phyloP scores from a whole-genome alignment of 2,329 filamentous ascomycete genomes.

The Periconia sp. region DNA sequence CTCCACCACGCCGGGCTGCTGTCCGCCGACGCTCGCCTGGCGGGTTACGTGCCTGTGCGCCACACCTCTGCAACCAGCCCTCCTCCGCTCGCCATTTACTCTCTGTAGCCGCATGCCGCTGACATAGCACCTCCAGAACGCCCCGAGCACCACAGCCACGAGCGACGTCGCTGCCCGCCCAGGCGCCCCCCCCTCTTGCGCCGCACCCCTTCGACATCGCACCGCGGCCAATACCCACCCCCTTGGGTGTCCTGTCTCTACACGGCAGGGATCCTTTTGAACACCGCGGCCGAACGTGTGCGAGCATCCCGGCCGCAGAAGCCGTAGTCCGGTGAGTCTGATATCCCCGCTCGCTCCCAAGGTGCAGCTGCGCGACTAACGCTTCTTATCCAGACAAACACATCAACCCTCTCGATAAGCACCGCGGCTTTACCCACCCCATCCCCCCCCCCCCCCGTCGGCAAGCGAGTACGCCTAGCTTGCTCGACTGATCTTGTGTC shows the following conservation, averaged over 20 bases:
- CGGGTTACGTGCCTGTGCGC: constrained; percentile 40
- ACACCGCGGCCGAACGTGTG: constrained; percentile 13
- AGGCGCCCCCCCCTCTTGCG: constrained; percentile 22
- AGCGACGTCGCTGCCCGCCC: constrained; percentile 24
- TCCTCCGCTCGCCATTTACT: constrained; percentile 31
- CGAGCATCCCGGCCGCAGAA: constrained; percentile 23
- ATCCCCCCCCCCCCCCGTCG: constrained; percentile 36
- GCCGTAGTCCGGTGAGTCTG: constrained; percentile 33
- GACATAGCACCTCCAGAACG: constrained; percentile 30
- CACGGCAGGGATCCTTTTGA: constrained; percentile 19
- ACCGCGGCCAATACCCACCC: constrained; percentile 25
- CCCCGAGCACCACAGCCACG: constrained; percentile 33
- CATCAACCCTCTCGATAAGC: constrained; percentile 25
- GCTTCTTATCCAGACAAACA: constrained; percentile 37
- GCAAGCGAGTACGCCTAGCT: constrained; percentile 36
- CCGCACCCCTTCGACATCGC: constrained; percentile 21
- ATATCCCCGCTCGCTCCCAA: constrained; percentile 18
- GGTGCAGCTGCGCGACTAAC: constrained; percentile 31
- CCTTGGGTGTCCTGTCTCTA: constrained; percentile 24
- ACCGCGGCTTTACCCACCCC: constrained; percentile 37
- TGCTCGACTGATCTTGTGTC: constrained; percentile 43
- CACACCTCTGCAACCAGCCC: constrained; percentile 44
- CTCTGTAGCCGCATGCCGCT: constrained; percentile 31
- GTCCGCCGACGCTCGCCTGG: constrained; percentile 41
- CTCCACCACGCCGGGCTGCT: constrained; percentile 38